Percentiles rank a stretch among this genome's conserved stretches.
Conservation (phyloP, 441 rosid genomes). For the Breynia disticha region DNA sequence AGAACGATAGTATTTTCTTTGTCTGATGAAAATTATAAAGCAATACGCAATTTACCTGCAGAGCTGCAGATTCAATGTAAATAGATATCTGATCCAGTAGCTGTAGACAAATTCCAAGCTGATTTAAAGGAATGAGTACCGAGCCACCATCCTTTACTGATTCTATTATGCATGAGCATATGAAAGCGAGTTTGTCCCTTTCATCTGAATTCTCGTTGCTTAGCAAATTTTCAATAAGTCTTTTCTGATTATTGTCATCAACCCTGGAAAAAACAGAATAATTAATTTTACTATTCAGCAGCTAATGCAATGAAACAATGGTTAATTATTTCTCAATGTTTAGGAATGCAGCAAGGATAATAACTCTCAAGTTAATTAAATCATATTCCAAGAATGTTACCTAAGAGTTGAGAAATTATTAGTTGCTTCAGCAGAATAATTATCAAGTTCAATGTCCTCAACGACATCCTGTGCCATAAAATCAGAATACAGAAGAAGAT, state of each 20-base stretch:
- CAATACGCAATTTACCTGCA: slow-evolving; percentile 27
- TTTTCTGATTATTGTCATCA: slow-evolving; percentile 22
- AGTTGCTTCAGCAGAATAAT: slow-evolving; percentile 13
- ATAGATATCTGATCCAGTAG: slow-evolving; percentile 52
- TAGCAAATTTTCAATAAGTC: slow-evolving; percentile 29
- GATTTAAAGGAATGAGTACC: slow-evolving; percentile 47
- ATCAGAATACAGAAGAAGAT: slow-evolving; percentile 56
- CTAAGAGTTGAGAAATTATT: slow-evolving; percentile 26
- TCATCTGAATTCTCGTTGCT: slow-evolving; percentile 43
- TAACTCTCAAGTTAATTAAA: background rate
- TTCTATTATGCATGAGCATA: slow-evolving; percentile 53
- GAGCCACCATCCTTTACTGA: slow-evolving; percentile 75
- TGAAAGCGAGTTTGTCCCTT: slow-evolving; percentile 56
- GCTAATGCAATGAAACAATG: background rate
- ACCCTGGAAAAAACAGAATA: slow-evolving; percentile 17
- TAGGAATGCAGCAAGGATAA: background rate
- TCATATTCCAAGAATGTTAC: slow-evolving; percentile 18
- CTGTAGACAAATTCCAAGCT: slow-evolving; percentile 48
- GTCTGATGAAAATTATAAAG: slow-evolving; percentile 10
- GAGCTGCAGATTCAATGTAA: slow-evolving; percentile 40
- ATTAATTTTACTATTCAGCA: slow-evolving; percentile 11
- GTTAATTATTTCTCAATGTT: background rate
- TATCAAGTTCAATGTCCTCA: slow-evolving; percentile 24
- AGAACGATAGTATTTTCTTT: background rate
- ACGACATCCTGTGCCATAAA: slow-evolving; percentile 29